These are phyloP conservation scores for Crataegus laevigata DNA, from an alignment of 306 rosid genomes.

Conservation along the genomic window DNA sequence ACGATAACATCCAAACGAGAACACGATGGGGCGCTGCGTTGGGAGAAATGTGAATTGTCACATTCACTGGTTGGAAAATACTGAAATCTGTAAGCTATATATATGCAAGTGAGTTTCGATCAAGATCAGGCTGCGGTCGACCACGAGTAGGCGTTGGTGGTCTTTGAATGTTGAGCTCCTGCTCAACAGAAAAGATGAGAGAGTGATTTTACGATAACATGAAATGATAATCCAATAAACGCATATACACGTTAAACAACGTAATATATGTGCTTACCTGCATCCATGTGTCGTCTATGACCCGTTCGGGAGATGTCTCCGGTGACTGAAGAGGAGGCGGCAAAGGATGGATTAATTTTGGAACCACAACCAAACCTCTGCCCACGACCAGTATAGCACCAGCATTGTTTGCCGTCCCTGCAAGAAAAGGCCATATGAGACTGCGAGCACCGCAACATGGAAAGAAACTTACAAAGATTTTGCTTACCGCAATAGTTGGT, in stretches of 20 bases:
- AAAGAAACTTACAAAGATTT: neutral
- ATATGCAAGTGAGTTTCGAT: slow-evolving; percentile 94
- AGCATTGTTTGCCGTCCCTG: slow-evolving; percentile 98
- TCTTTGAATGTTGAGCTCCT: slow-evolving; percentile 98
- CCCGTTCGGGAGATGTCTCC: slow-evolving; percentile 92
- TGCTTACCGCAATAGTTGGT: slow-evolving; percentile 94
- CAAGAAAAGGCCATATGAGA: slow-evolving; percentile 19
- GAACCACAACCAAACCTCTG: slow-evolving; percentile 99
- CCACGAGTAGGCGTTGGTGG: slow-evolving; percentile 99
- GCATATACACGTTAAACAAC: neutral
- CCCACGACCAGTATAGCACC: slow-evolving; percentile 97
- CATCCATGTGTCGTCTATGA: slow-evolving; percentile 91
- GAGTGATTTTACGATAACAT: no score
- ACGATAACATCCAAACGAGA: slow-evolving; percentile 9
- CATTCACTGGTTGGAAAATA: neutral
- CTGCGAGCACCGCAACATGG: slow-evolving; percentile 1
- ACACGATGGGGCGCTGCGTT: neutral
- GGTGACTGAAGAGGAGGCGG: slow-evolving; percentile 99
- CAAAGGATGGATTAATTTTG: slow-evolving; percentile 90
- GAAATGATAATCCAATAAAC: neutral
- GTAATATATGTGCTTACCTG: slow-evolving; percentile 45
- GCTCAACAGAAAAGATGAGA: neutral
- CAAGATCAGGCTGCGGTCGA: slow-evolving; percentile 96
- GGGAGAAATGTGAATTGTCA: neutral
- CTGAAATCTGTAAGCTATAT: slow-evolving; percentile 34